Percentiles rank a stretch among this genome's conserved stretches.
phyloP scores from a whole-genome alignment of 2,329 filamentous ascomycete genomes.

The Paramyrothecium roridum region DNA sequence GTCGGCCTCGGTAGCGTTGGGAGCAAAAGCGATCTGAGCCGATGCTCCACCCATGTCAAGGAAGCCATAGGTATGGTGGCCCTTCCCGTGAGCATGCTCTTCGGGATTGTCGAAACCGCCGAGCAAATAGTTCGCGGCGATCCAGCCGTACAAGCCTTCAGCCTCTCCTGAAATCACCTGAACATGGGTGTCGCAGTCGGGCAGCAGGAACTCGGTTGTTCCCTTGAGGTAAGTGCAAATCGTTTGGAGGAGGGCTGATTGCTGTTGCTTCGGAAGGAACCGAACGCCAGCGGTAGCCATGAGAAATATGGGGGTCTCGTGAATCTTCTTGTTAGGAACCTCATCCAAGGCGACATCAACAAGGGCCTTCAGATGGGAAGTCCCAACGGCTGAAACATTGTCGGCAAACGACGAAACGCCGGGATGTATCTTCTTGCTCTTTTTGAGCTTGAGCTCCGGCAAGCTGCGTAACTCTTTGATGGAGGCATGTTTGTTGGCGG shows the following conservation, averaged over 20 bases:
- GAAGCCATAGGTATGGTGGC: constrained; percentile 94
- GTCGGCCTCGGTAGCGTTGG: constrained; percentile 83
- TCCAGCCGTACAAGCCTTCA: constrained; percentile 94
- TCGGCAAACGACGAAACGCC: constrained; percentile 89
- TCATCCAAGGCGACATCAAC: constrained; percentile 77
- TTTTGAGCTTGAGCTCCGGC: constrained; percentile 78
- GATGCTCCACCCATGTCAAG: constrained; percentile 98
- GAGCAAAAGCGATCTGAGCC: constrained; percentile 95
- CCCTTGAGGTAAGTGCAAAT: constrained; percentile 80
- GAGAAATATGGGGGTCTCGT: constrained; percentile 87
- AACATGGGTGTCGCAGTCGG: constrained; percentile 86
- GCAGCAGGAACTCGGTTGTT: constrained; percentile 77
- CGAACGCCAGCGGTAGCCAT: constrained; percentile 96
- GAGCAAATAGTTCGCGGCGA: constrained; percentile 92
- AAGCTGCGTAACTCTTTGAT: constrained; percentile 54
- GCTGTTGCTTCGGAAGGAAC: constrained; percentile 71
- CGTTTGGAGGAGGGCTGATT: constrained; percentile 67
- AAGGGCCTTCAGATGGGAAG: constrained; percentile 75
- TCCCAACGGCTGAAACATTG: constrained; percentile 71
- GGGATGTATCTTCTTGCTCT: constrained; percentile 90
- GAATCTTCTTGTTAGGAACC: constrained; percentile 72
- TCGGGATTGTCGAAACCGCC: constrained; percentile 81
- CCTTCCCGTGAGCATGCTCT: constrained; percentile 76
- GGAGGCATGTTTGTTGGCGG: constrained; percentile 53
- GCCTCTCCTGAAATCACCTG: constrained; percentile 96